These are phyloP conservation scores for Fusarium udum DNA, from an alignment of 2,329 filamentous ascomycete species.

Conservation along the genomic window DNA sequence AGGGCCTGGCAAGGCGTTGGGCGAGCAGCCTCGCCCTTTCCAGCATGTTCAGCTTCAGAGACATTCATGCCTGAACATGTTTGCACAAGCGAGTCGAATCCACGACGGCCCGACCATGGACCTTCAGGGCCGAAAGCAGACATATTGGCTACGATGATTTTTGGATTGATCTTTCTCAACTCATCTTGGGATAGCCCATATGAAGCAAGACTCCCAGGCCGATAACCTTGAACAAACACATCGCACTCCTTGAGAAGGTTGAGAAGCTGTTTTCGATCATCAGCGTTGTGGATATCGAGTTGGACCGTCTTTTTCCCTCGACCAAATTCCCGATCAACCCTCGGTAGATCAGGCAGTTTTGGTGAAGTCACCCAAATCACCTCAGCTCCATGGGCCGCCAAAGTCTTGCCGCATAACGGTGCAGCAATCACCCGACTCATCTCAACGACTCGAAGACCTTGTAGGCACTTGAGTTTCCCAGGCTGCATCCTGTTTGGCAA, in stretches of 20 bases:
- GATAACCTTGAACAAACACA: conserved; percentile 71
- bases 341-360: conserved; percentile 69
- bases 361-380: conserved; percentile 75
- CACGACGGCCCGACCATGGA: conserved; percentile 53
- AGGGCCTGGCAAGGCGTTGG: conserved; percentile 64
- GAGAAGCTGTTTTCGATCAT: conserved; percentile 63
- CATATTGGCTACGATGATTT: conserved; percentile 60
- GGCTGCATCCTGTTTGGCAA: neutral
- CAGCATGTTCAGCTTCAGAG: conserved; percentile 60
- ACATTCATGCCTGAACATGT: conserved; percentile 65
- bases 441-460: conserved; percentile 75
- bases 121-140: conserved; percentile 62
- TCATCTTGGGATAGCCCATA: conserved; percentile 51
- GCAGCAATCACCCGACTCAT: conserved; percentile 78
- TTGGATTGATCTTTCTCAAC: conserved; percentile 52
- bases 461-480: conserved; percentile 47
- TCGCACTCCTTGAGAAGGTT: conserved; percentile 67
- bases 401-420: conserved; percentile 71
- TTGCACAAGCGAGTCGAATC: conserved; percentile 63
- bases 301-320: conserved; percentile 72
- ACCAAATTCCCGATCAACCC: conserved; percentile 73
- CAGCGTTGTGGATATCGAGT: conserved; percentile 63
- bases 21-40: conserved; percentile 50
- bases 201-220: conserved; percentile 62
- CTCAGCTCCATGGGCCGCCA: conserved; percentile 76